Evolutionary conservation across 345 rosid species (phyloP).

Genomic region (Garcia nutans): DNA sequence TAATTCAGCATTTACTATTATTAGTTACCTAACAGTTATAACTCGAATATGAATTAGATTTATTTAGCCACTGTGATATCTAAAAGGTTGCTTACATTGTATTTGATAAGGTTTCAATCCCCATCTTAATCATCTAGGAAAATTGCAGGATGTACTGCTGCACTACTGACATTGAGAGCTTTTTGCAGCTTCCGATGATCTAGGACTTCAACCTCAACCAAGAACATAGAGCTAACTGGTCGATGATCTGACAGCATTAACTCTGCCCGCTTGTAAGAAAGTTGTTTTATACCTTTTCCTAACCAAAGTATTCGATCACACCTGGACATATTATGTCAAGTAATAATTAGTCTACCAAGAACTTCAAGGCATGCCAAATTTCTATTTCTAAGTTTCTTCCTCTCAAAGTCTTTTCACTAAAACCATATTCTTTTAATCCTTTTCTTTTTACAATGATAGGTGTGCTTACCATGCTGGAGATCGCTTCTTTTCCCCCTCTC

Average conservation of each 20-base stretch:
- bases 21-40: no score
- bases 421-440: not conserved
- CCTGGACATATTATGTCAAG: conserved; percentile 47
- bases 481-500: conserved; percentile 89
- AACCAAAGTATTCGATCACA: conserved; percentile 93
- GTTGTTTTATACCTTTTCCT: conserved; percentile 82
- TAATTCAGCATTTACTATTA: no score
- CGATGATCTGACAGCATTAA: conserved; percentile 81
- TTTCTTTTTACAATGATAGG: conserved; percentile 2
- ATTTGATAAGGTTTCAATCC: conserved; percentile 18
- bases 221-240: conserved; percentile 79
- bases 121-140: conserved; percentile 41
- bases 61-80: not conserved
- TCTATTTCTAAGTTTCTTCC: not conserved
- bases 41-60: no score
- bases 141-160: conserved; percentile 73
- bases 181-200: conserved; percentile 72
- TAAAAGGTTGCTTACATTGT: conserved; percentile 28
- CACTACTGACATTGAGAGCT: conserved; percentile 66
- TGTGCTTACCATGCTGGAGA: conserved; percentile 88
- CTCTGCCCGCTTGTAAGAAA: conserved; percentile 64
- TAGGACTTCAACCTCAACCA: conserved; percentile 76
- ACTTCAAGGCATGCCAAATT: not conserved
- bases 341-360: not conserved
- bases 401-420: not conserved